Evolutionary conservation across 345 rosid genomes (phyloP).

Genomic region (Brassica incana): DNA sequence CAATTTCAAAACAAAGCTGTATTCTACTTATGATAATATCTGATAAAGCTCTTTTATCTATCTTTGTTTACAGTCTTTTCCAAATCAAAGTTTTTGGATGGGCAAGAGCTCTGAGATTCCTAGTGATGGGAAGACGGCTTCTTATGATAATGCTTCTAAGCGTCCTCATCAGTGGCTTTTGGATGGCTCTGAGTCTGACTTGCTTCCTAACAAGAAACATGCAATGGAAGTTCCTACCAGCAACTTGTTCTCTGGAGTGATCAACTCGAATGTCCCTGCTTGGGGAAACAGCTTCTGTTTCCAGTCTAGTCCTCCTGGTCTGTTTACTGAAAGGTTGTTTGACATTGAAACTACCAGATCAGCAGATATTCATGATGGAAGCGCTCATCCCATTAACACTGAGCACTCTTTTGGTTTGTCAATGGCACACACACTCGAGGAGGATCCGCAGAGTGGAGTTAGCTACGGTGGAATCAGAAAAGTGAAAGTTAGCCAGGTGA

Average conservation of each 20-base stretch:
- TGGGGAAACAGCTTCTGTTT: conserved; percentile 59
- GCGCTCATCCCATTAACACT: conserved; percentile 30
- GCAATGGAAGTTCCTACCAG: conserved; percentile 41
- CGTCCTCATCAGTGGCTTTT: conserved; percentile 63
- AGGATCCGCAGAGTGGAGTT: conserved; percentile 51
- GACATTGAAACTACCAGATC: conserved; percentile 52
- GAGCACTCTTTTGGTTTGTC: conserved; percentile 42
- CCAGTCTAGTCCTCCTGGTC: conserved; percentile 51
- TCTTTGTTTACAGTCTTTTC: conserved; percentile 4
- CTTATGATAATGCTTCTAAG: conserved; percentile 51
- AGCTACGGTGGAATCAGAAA: conserved; percentile 55
- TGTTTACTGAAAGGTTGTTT: conserved; percentile 51
- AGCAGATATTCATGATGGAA: not conserved
- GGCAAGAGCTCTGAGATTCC: conserved; percentile 53
- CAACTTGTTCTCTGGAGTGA: conserved; percentile 35
- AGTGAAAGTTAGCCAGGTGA: conserved; percentile 50
- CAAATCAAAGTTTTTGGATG: conserved; percentile 39
- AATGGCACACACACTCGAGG: conserved; percentile 45
- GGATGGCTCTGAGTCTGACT: conserved; percentile 51
- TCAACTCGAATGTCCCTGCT: conserved; percentile 40
- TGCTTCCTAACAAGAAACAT: conserved; percentile 66
- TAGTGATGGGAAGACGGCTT: conserved; percentile 48
- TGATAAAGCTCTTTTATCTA: not conserved
- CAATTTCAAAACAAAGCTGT: too few species aligned
- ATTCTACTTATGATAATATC: too few species aligned